Base-by-base conservation (phyloP, 805 yeast genomes). In the Diddensiella transvaalensis region DNA sequence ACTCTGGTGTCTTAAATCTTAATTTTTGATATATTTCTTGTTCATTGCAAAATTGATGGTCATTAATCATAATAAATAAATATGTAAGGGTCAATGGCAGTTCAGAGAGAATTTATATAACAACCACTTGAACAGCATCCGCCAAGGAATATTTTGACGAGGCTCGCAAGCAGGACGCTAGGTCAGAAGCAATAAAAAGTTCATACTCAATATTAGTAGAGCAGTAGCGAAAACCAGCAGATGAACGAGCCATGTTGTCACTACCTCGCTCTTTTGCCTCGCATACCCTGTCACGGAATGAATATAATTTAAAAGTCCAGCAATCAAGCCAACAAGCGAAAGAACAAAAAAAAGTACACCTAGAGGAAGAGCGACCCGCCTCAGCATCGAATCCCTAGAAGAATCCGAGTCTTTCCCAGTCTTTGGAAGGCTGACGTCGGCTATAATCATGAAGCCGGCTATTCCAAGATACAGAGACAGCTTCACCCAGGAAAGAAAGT, bases 251-350 rank as follows among this genome's bases (percentile, higher is more conserved):
- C 36, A 21, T 18, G 44, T 48, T 35, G 44, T 52, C 37, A 53
- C 59, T 5, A 62, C 60, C 11, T 41, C 40, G 8, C 58, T 54
- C 11, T 40, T 42, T 35, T 55, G 50, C 46, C 42, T 41, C 21
- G 49, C 44, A 47, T 43, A 54, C 35, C 51, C 57, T 10, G 55
- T 48, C 19, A 59, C 48, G 3, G 42, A 36, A 10, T 49, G 51
- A 11, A 54, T 47, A 49, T 62, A 63, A 51, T 61, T 59, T 39
- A 51, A 24, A 21, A 62, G 41, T n/a, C 60, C 40, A 10, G 50
- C 49, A 11, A 60, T 10, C 3, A 61, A 54, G 8, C 55, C 48
- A 22, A 50, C 26, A 13, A 56, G 6, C 1, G 61, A 50, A 10
- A 58, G 39, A n/a, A 37, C 42, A 5, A 54, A 51, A 36, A 62